Percentiles rank a stretch among this genome's conserved stretches.
phyloP scores from a whole-genome alignment of 139 green algal species.

The Coccomyxa sp. region DNA sequence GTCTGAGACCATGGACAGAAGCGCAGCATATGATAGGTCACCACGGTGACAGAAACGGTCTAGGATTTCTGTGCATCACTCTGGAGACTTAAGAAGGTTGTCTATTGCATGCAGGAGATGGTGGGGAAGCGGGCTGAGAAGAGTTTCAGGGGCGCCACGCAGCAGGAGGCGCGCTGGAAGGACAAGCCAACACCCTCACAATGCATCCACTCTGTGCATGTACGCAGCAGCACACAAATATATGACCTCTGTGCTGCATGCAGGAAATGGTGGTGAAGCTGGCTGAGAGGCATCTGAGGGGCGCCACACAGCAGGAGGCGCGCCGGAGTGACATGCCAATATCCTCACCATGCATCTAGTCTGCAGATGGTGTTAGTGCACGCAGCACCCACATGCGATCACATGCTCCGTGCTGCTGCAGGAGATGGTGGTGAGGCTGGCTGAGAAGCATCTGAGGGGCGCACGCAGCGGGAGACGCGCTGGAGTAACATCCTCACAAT shows the following conservation, averaged over 20 bases:
- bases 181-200: too few species aligned
- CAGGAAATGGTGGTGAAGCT: background rate
- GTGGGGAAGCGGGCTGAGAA: conserved; percentile 24
- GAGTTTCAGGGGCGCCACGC: conserved; percentile 33
- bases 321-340: too few species aligned
- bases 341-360: too few species aligned
- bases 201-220: background rate
- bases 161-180: background rate
- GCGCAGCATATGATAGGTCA: background rate
- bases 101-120: background rate
- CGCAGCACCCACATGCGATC: background rate
- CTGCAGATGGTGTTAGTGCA: background rate
- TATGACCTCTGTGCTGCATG: background rate
- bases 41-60: background rate
- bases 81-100: background rate
- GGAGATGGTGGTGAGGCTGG: background rate
- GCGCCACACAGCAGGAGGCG: too few species aligned
- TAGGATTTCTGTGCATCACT: background rate
- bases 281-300: too few species aligned
- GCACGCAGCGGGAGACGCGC: too few species aligned
- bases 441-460: too few species aligned
- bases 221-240: background rate
- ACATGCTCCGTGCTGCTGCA: background rate
- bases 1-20: too few species aligned
- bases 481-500: too few species aligned